Evolutionary conservation across 2,329 filamentous ascomycete genomes (phyloP).

Genomic region (Fusarium pseudonygamai): DNA sequence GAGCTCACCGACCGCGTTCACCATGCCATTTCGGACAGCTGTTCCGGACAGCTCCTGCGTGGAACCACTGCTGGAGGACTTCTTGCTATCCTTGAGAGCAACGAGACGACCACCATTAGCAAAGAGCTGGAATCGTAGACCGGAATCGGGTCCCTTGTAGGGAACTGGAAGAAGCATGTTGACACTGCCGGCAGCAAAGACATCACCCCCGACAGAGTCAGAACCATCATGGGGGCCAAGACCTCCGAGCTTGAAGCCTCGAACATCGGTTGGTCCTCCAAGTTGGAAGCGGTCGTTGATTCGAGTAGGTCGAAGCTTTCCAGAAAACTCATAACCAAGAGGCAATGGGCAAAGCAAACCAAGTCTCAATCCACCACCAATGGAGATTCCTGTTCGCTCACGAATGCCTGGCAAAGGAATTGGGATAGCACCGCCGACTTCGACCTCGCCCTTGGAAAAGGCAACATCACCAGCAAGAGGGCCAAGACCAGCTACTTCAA

Average conservation of each 20-base stretch:
- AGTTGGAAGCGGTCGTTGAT: constrained; percentile 96
- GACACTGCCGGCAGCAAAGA: constrained; percentile 89
- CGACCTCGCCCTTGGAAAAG: constrained; percentile 93
- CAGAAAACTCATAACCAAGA: constrained; percentile 62
- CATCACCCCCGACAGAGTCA: constrained; percentile 89
- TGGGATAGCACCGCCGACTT: constrained; percentile 79
- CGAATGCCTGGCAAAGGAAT: constrained; percentile 75
- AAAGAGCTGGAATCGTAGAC: constrained; percentile 88
- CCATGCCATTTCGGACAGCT: constrained; percentile 64
- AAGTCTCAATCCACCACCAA: constrained; percentile 83
- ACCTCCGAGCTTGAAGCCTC: constrained; percentile 90
- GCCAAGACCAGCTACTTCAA: constrained; percentile 89
- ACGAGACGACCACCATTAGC: constrained; percentile 89
- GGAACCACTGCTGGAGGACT: constrained; percentile 53
- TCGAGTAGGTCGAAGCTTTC: constrained; percentile 72
- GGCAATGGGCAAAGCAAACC: constrained; percentile 87
- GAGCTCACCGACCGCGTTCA: constrained; percentile 73
- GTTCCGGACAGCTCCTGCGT: constrained; percentile 49
- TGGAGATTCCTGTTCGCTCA: constrained; percentile 78
- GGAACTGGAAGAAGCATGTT: constrained; percentile 89
- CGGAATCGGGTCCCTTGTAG: constrained; percentile 80
- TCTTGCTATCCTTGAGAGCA: constrained; percentile 71
- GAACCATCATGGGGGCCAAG: constrained; percentile 86
- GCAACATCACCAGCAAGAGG: constrained; percentile 86
- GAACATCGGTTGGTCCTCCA: constrained; percentile 92